Evolutionary conservation across 2,329 filamentous ascomycete genomes (phyloP), one percentile per base, ranked within the genome.

Genomic region (Plenodomus tracheiphilus): DNA sequence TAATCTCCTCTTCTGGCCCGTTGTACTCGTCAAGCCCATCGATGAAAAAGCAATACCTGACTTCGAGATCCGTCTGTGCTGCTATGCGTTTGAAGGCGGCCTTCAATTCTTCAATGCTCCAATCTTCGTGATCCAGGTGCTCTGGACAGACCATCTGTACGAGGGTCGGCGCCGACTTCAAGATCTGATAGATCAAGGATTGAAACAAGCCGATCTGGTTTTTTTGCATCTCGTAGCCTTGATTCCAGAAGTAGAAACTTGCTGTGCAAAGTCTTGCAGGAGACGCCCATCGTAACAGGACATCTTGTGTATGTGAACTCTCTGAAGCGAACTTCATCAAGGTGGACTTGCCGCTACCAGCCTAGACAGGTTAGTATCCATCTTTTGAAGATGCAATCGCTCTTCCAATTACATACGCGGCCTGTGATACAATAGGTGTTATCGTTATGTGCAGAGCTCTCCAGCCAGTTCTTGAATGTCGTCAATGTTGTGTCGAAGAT

Each of bases 331-430:
- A n/a, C 45, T 61, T 59, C 74, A 80, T 77, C 11, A 80, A 46
- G 0, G 75, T 79, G 0, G 75, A 79, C 46, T 79, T 79, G 6
- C 77, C 78, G 17, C 75, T 75, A 0, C 77, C 77, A 2, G 76
- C 69, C 43, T 77, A 37, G 6, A 17, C 13, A 32, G 28, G 6
- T 15, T 4, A 32, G 28, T 15, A 32, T 32, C 28, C n/a, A n/a
- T 25, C 6, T 25, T 25, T 25, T 5, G 6, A 25, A 25, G 6
- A 25, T 5, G 22, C 22, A 10, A 5, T 5, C 22, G 51, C 51
- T 22, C 49, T 39, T 38, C 46, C 51, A 3, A 22, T 4, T 7
- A 46, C 39, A 36, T 41, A 57, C 54, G 30, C 30, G 47, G 6
- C 57, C 52, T 11, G 36, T 50, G 8, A 60, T 56, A n/a, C 48